These are phyloP conservation scores for Alternaria triticina DNA, from an alignment of 2,329 filamentous ascomycete genomes.

Conservation along the genomic window DNA sequence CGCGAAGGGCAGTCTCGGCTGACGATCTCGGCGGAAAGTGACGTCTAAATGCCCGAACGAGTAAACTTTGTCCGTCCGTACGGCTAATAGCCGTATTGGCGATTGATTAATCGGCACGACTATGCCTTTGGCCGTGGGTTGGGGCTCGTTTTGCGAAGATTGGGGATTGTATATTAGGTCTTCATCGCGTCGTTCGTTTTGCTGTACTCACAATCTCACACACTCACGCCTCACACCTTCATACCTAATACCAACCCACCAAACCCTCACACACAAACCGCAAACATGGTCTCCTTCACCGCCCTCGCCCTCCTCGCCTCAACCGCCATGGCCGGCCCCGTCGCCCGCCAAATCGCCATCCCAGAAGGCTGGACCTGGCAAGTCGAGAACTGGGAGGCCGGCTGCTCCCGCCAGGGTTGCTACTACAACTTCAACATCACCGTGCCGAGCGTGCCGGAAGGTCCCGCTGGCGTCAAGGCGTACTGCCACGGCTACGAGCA, in stretches of 20 bases:
- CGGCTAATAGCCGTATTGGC: neutral
- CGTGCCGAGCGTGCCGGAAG: constrained; percentile 12
- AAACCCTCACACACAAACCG: neutral
- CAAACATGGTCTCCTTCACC: constrained; percentile 18
- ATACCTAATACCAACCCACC: neutral
- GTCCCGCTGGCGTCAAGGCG: constrained; percentile 19
- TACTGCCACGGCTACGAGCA: constrained; percentile 25
- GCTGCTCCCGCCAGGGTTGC: constrained; percentile 26
- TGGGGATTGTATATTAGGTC: neutral
- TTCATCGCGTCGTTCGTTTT: neutral
- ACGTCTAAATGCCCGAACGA: neutral
- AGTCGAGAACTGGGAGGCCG: constrained; percentile 21
- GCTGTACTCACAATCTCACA: neutral
- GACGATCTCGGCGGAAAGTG: constrained; percentile 3
- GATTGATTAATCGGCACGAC: constrained; percentile 1
- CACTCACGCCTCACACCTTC: neutral
- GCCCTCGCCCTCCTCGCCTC: constrained; percentile 15
- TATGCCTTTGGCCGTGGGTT: neutral
- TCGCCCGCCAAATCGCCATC: constrained; percentile 14
- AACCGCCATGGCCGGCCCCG: constrained; percentile 9
- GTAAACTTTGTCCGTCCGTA: neutral
- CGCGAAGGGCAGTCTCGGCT: neutral
- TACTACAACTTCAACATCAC: constrained; percentile 33
- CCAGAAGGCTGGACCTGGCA: constrained; percentile 28
- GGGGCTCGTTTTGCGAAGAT: neutral